Evolutionary conservation across 345 rosid species (phyloP).

Genomic region (Cardiospermum halicacabum): DNA sequence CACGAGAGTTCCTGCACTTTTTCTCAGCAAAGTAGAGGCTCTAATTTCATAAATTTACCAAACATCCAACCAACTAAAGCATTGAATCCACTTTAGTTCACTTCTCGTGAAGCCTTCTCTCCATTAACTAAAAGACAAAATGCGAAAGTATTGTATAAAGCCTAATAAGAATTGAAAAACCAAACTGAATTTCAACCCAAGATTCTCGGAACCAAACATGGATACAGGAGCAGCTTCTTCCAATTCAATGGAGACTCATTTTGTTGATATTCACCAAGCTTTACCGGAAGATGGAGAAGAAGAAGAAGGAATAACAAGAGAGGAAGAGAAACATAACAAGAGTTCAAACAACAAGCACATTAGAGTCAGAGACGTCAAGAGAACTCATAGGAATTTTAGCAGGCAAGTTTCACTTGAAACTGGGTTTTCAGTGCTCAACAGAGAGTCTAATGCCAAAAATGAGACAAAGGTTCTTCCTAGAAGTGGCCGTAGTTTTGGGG

Average conservation of each 20-base stretch:
- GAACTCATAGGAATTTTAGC: slow-evolving; percentile 43
- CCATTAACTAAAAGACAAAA: not conserved
- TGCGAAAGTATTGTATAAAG: not conserved
- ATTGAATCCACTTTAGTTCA: not conserved
- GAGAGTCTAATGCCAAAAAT: slow-evolving; percentile 49
- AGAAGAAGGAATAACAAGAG: slow-evolving; percentile 25
- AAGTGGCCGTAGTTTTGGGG: slow-evolving; percentile 81
- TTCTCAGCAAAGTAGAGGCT: slow-evolving; percentile 20
- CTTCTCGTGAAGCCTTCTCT: slow-evolving; percentile 30
- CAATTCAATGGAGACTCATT: slow-evolving; percentile 27
- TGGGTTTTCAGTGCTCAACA: slow-evolving; percentile 63
- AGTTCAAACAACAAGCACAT: slow-evolving; percentile 24
- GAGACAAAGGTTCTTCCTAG: slow-evolving; percentile 55
- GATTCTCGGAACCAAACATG: slow-evolving; percentile 11
- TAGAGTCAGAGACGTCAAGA: slow-evolving; percentile 38
- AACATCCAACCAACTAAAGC: slow-evolving; percentile 2
- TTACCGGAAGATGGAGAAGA: slow-evolving; percentile 39
- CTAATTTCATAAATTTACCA: slow-evolving; percentile 23
- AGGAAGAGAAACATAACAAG: slow-evolving; percentile 23
- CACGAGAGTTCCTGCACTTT: slow-evolving; percentile 35
- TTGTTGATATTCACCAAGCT: slow-evolving; percentile 68
- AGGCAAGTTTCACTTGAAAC: slow-evolving; percentile 87
- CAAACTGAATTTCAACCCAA: not conserved
- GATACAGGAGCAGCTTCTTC: slow-evolving; percentile 21
- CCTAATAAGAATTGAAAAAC: not conserved